Percentiles rank a stretch among this genome's conserved stretches.
Evolutionary conservation across 768 basidiomycete species (phyloP).

Genomic region (Crepidotus variabilis): DNA sequence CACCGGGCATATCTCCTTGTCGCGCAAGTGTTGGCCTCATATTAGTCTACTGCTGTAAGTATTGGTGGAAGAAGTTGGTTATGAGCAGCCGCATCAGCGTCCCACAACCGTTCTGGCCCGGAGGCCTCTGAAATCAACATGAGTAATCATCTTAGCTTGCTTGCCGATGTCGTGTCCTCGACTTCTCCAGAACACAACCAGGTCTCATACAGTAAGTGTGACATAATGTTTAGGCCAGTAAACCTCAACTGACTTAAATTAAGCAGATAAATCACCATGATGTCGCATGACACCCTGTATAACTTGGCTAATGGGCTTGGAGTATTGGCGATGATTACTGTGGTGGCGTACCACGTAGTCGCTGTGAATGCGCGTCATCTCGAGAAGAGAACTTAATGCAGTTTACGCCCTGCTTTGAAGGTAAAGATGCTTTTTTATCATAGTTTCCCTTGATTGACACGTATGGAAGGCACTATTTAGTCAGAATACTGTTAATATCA

Average conservation of each 20-base stretch:
- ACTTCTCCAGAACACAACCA: not conserved
- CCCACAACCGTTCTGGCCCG: slow-evolving; percentile 32
- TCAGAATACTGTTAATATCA: too few relatives aligned
- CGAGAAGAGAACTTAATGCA: slow-evolving; percentile 4
- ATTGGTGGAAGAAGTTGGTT: slow-evolving; percentile 14
- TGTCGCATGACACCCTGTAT: slow-evolving; percentile 77
- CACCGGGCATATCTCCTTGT: slow-evolving; percentile 77
- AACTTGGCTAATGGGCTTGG: slow-evolving; percentile 82
- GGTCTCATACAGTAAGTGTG: not conserved
- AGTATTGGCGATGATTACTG: slow-evolving; percentile 79
- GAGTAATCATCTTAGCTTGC: slow-evolving; percentile 3
- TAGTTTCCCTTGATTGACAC: not conserved
- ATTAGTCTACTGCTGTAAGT: slow-evolving; percentile 20
- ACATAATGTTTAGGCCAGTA: not conserved
- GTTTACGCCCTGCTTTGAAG: not conserved
- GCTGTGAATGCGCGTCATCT: slow-evolving; percentile 69
- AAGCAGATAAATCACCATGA: slow-evolving; percentile 37
- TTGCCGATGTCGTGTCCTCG: not conserved
- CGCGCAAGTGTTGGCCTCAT: slow-evolving; percentile 66
- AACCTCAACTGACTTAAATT: not conserved
- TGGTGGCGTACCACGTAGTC: slow-evolving; percentile 87
- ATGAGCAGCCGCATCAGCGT: slow-evolving; percentile 5
- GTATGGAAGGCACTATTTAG: not conserved
- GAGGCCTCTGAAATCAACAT: slow-evolving; percentile 23
- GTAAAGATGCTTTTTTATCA: not conserved